phyloP scores from a whole-genome alignment of 169 alveolate species.

The Cryptosporidium meleagridis region DNA sequence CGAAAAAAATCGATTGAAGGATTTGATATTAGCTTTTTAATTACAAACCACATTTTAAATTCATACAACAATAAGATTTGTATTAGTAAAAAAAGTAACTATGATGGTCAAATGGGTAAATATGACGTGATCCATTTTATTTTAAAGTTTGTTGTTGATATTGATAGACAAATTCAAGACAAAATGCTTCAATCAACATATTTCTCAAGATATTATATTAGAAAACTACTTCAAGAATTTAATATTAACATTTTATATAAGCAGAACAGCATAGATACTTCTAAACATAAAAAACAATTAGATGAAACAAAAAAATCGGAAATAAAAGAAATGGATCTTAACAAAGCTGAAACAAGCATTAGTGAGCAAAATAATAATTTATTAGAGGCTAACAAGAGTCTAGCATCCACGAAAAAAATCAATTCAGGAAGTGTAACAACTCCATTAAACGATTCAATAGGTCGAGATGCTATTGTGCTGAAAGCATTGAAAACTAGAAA shows the following conservation, averaged over 20 bases:
- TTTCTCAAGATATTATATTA: slow-evolving; percentile 50
- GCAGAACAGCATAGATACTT: not conserved
- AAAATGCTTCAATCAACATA: slow-evolving; percentile 60
- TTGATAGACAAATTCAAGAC: slow-evolving; percentile 68
- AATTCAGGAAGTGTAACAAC: not conserved
- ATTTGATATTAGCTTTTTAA: slow-evolving; percentile 64
- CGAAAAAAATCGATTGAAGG: slow-evolving; percentile 45
- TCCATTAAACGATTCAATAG: slow-evolving; percentile 46
- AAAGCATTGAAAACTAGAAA: slow-evolving; percentile 58
- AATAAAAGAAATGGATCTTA: not conserved
- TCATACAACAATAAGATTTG: not conserved
- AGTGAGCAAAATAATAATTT: not conserved
- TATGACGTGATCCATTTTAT: slow-evolving; percentile 54
- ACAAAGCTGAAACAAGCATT: not conserved
- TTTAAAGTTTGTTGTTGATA: slow-evolving; percentile 50
- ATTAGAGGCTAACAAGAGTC: not conserved
- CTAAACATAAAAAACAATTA: not conserved
- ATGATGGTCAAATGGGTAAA: slow-evolving; percentile 33
- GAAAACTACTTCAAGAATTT: slow-evolving; percentile 27
- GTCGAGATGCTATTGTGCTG: slow-evolving; percentile 58
- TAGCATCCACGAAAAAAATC: not conserved
- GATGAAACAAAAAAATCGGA: not conserved
- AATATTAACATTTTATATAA: slow-evolving; percentile 18
- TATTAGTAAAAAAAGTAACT: not conserved
- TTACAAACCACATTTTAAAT: slow-evolving; percentile 23